Evolutionary conservation across 2,329 filamentous ascomycete species (phyloP).

Genomic region (Polytolypa hystricis): DNA sequence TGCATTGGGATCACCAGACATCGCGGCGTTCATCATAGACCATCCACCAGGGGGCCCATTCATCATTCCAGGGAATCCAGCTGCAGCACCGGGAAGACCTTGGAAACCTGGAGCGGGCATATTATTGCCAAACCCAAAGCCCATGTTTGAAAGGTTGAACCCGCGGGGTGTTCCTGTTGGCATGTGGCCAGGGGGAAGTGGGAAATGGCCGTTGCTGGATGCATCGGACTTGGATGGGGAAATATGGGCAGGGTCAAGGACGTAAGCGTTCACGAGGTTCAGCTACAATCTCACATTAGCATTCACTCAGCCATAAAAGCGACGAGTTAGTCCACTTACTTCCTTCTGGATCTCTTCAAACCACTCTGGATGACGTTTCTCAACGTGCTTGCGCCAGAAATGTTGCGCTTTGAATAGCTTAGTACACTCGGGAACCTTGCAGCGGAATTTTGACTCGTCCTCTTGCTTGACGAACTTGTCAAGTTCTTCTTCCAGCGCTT

Average conservation of each 20-base stretch:
- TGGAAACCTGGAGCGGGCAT: constrained; percentile 26
- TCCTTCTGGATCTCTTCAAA: constrained; percentile 68
- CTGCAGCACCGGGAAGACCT: constrained; percentile 16
- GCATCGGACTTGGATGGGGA: constrained; percentile 86
- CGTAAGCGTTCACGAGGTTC: constrained; percentile 83
- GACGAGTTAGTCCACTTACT: constrained; percentile 46
- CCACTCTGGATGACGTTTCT: constrained; percentile 91
- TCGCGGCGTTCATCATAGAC: constrained; percentile 11
- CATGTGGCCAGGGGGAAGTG: constrained; percentile 62
- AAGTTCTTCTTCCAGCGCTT: constrained; percentile 78
- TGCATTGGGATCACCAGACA: constrained; percentile 29
- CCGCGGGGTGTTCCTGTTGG: constrained; percentile 78
- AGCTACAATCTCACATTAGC: constrained; percentile 44
- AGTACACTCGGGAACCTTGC: constrained; percentile 88
- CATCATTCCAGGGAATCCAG: constrained; percentile 24
- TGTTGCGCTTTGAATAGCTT: constrained; percentile 96
- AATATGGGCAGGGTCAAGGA: constrained; percentile 88
- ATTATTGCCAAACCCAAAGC: constrained; percentile 47
- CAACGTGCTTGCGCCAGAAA: constrained; percentile 96
- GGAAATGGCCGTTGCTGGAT: constrained; percentile 93
- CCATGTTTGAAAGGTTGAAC: constrained; percentile 69
- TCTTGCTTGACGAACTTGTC: constrained; percentile 88
- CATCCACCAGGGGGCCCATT: constrained; percentile 22
- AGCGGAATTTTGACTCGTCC: constrained; percentile 92
- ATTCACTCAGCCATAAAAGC: constrained; percentile 1